Evolutionary conservation across 192 early-diverging fungal species (phyloP).

Genomic region (Rhizophagus clarus): DNA sequence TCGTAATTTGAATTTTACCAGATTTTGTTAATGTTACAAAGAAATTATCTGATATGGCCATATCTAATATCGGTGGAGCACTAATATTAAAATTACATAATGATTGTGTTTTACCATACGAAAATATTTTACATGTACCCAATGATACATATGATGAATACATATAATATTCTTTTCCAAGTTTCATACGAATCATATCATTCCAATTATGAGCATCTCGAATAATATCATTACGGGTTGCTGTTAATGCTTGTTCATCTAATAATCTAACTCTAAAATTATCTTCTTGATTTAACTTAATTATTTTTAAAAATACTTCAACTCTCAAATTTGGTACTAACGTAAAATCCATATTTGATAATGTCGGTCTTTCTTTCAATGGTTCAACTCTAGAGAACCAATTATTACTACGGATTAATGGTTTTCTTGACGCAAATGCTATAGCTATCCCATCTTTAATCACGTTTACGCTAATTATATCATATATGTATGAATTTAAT

Average conservation of each 20-base stretch:
- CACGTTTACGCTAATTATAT: neutral
- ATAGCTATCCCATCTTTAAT: neutral
- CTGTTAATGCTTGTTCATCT: neutral
- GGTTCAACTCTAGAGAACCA: too few relatives aligned
- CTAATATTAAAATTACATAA: neutral
- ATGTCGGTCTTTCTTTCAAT: neutral
- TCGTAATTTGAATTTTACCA: neutral
- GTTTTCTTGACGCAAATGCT: neutral
- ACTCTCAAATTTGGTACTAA: neutral
- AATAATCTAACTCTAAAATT: neutral
- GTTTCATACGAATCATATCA: neutral
- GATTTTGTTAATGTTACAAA: neutral
- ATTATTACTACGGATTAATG: neutral
- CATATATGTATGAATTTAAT: neutral
- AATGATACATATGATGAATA: neutral
- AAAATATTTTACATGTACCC: constrained; percentile 8
- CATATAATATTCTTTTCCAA: neutral
- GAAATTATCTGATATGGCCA: neutral
- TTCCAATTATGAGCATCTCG: neutral
- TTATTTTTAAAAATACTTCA: neutral
- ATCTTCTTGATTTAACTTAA: neutral
- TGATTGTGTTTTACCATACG: neutral
- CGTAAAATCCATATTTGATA: neutral
- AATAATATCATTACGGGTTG: neutral
- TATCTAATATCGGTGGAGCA: neutral